Evolutionary conservation across 164 flowering plant species (phyloP), one percentile per base, ranked within the genome.

Genomic region (Vitis riparia): DNA sequence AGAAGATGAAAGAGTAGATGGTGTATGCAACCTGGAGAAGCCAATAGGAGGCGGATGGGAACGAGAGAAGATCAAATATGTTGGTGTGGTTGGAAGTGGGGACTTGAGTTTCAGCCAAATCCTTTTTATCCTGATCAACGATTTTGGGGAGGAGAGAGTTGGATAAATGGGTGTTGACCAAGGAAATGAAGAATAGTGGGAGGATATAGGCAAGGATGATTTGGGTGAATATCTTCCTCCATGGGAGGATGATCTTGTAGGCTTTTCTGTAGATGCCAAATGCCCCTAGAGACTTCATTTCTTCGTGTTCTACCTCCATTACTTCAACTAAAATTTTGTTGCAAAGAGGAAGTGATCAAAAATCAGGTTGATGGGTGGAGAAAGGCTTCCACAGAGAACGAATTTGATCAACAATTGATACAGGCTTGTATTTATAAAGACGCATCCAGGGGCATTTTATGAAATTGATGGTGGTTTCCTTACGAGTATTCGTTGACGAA

Each of bases 161-260:
- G 11, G 89, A 81, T 10, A 86, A 29, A 16, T 81, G 67, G 60
- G 75, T 73, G 68, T 87, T 83, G 37, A 85, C 78, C 9, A 87
- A 51, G 85, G 75, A 83, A 76, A 87, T 70, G 84, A 86, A 70
- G 56, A 88, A 77, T n/a, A 89, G 78, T 14, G 94, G 94, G 69
- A 89, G 84, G 83, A 89, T 83, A 10, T 87, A 67, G 67, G 90
- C 14, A 0, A 89, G 68, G 13, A 89, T 74, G 71, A 89, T 83
- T 65, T 81, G 77, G 82, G 50, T 59, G 84, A 89, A 85, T 78
- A 87, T 73, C 68, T 77, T 82, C 7, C 78, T 52, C 63, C 82
- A 82, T 68, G 81, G 56, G 70, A 61, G n/a, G 48, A 85, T 60
- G 75, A 86, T 69, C 72, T 81, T 83, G 84, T 9, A 69, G 67